Percentiles rank a stretch among this genome's conserved stretches.
Conservation (phyloP, 228 moss, liverwort and hornwort genomes). For the Sphagnum fallax region DNA sequence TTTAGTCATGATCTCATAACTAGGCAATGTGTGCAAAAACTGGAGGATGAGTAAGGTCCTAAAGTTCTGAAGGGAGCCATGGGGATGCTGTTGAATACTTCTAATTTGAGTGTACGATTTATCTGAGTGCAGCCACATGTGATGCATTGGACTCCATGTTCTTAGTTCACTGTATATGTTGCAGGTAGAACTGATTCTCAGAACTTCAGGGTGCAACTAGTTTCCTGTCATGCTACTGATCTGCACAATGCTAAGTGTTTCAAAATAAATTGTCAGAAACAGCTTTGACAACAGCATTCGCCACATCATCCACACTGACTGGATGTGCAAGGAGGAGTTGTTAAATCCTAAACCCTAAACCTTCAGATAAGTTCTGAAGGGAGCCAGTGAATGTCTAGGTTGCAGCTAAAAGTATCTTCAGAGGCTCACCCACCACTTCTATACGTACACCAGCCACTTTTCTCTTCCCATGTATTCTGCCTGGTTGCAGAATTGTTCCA, state of each 20-base stretch:
- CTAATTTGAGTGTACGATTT: too few relatives aligned
- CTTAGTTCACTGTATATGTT: too few relatives aligned
- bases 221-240: conserved; percentile 60
- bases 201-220: too few relatives aligned
- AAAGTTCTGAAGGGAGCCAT: too few relatives aligned
- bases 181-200: too few relatives aligned
- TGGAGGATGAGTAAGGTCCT: too few relatives aligned
- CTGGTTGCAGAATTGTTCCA: conserved; percentile 78
- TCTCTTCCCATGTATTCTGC: conserved; percentile 67
- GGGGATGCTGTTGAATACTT: too few relatives aligned
- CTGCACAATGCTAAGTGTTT: conserved; percentile 57
- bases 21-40: too few relatives aligned
- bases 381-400: conserved; percentile 49
- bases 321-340: conserved; percentile 71
- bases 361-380: conserved; percentile 54
- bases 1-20: too few relatives aligned
- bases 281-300: conserved; percentile 54
- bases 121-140: too few relatives aligned
- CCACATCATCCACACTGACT: conserved; percentile 73
- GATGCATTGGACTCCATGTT: too few relatives aligned
- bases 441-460: conserved; percentile 66
- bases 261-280: conserved; percentile 47
- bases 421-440: conserved; percentile 50
- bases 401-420: conserved; percentile 51
- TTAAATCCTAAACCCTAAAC: conserved; percentile 3